Evolutionary conservation across 352 stramenopile species (phyloP).

Genomic region (Phytopythium ostracodes): DNA sequence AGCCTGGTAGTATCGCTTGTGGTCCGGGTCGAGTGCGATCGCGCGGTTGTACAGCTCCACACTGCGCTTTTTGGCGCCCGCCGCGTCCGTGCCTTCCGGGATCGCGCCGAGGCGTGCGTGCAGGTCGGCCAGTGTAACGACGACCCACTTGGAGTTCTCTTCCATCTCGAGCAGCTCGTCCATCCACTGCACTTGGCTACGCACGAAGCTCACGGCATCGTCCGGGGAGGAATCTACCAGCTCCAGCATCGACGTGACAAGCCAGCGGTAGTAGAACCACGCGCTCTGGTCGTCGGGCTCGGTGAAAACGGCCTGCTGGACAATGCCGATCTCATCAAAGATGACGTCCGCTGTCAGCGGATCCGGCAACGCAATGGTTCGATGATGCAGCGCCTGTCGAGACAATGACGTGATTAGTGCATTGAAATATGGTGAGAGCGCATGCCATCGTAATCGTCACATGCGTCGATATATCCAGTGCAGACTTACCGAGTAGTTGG

Average conservation of each 20-base stretch:
- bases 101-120: constrained; percentile 27
- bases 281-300: constrained; percentile 98
- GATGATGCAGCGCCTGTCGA: constrained; percentile 53
- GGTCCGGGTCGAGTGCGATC: constrained; percentile 47
- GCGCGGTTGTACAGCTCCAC: constrained; percentile 45
- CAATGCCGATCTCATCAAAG: constrained; percentile 73
- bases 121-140: constrained; percentile 60
- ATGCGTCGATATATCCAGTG: background rate
- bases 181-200: constrained; percentile 79
- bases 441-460: too few species aligned
- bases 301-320: constrained; percentile 97
- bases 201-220: constrained; percentile 43
- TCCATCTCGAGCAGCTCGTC: constrained; percentile 83
- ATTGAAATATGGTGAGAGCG: background rate
- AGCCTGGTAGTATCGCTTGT: constrained; percentile 56
- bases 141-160: constrained; percentile 62
- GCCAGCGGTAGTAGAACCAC: constrained; percentile 98
- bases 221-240: constrained; percentile 37
- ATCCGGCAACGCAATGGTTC: constrained; percentile 45
- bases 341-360: constrained; percentile 49
- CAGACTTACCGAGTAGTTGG: constrained; percentile 94
- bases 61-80: constrained; percentile 38
- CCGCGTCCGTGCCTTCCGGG: constrained; percentile 13
- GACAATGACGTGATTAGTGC: background rate
- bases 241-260: constrained; percentile 80